Percentiles rank a stretch among this genome's conserved stretches.
phyloP scores from a whole-genome alignment of 352 stramenopile species.

The Phytophthora ohioensis region DNA sequence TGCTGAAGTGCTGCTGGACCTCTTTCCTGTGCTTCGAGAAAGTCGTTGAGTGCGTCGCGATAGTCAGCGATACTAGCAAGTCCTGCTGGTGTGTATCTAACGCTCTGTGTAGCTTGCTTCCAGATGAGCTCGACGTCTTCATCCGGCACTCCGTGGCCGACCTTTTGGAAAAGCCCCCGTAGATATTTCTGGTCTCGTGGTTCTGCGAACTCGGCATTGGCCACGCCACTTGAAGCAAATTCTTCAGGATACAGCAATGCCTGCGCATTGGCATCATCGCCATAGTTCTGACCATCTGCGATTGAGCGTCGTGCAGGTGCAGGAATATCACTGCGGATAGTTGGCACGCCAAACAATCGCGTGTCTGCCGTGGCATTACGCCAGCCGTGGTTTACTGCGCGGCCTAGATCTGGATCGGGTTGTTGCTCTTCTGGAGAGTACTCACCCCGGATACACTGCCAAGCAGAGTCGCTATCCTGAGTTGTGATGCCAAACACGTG shows the following conservation, averaged over 20 bases:
- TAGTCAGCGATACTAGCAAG: constrained; percentile 73
- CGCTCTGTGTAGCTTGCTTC: constrained; percentile 52
- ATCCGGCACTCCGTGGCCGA: constrained; percentile 66
- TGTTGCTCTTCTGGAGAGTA: constrained; percentile 87
- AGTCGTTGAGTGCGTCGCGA: constrained; percentile 79
- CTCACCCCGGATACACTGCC: constrained; percentile 83
- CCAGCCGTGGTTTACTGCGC: constrained; percentile 86
- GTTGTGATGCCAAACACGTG: constrained; percentile 75
- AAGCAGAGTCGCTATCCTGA: constrained; percentile 63
- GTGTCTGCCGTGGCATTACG: constrained; percentile 74
- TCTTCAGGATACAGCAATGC: constrained; percentile 88
- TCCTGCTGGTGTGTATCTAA: constrained; percentile 54
- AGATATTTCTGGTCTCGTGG: constrained; percentile 68
- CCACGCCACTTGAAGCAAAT: constrained; percentile 82
- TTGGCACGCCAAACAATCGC: constrained; percentile 84
- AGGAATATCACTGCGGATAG: constrained; percentile 87
- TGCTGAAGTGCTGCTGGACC: constrained; percentile 53
- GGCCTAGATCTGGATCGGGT: constrained; percentile 84
- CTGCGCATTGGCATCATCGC: constrained; percentile 82
- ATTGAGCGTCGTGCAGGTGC: constrained; percentile 76
- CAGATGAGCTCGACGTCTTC: constrained; percentile 83
- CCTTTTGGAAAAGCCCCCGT: constrained; percentile 71
- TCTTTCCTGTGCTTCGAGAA: constrained; percentile 58
- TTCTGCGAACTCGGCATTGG: constrained; percentile 87
- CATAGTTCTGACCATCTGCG: constrained; percentile 93